A percentile compares a stretch with the other conserved stretches of the same genome.
These are phyloP conservation scores for Paulownia fortunei DNA, from an alignment of 257 asterid genomes.

Conservation along the genomic window DNA sequence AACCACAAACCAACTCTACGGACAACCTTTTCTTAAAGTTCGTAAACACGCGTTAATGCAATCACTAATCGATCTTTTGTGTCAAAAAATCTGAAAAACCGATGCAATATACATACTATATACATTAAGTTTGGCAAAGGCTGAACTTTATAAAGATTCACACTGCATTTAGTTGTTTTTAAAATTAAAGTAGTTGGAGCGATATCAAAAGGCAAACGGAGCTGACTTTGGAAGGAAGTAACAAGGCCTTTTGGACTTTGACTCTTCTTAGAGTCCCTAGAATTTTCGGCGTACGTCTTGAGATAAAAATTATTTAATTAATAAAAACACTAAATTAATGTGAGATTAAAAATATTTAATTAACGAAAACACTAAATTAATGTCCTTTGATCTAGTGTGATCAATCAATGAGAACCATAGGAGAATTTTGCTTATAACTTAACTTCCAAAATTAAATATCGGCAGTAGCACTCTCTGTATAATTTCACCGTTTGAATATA, in stretches of 20 bases:
- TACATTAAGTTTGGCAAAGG: not conserved
- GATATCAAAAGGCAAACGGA: not conserved
- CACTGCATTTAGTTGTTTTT: not conserved
- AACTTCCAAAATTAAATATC: too few relatives aligned
- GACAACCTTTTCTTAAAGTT: slow-evolving; percentile 20
- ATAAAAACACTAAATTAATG: too few relatives aligned
- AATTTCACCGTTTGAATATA: too few relatives aligned
- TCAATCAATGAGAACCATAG: too few relatives aligned
- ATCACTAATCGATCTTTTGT: not conserved
- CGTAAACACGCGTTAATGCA: slow-evolving; percentile 22
- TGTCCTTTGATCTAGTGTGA: too few relatives aligned
- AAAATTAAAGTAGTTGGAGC: not conserved
- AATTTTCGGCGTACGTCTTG: not conserved
- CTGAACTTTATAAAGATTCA: not conserved
- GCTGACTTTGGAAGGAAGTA: not conserved
- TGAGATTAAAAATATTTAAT: too few relatives aligned
- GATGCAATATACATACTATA: too few relatives aligned
- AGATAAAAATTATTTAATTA: not conserved
- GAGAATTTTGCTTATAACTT: too few relatives aligned
- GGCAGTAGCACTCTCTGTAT: too few relatives aligned
- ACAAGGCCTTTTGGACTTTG: not conserved
- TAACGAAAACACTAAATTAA: too few relatives aligned
- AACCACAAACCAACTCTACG: not conserved
- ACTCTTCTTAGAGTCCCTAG: not conserved
- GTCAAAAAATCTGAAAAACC: not conserved